phyloP scores from a whole-genome alignment of 495 filamentous ascomycete genomes.

The Jackrogersella multiformis region DNA sequence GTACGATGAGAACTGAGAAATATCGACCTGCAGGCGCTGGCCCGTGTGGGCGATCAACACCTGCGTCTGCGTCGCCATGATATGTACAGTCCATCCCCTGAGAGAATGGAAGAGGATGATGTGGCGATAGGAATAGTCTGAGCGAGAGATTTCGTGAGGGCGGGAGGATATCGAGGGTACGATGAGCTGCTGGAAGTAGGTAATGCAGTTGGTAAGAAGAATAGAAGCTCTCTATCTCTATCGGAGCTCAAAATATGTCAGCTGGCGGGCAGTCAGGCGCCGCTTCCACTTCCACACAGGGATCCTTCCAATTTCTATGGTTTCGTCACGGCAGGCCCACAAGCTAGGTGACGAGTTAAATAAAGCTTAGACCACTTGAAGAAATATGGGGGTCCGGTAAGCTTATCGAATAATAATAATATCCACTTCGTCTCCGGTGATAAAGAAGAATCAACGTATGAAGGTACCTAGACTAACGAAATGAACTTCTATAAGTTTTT shows the following conservation, averaged over 20 bases:
- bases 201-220: constrained; percentile 8
- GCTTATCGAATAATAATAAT: constrained; percentile 12
- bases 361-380: constrained; percentile 10
- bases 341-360: constrained; percentile 9
- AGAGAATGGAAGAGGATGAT: constrained; percentile 36
- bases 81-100: constrained; percentile 47
- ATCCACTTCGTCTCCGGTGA: background rate
- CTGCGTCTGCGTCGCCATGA: constrained; percentile 75
- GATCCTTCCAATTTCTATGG: constrained; percentile 18
- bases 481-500: background rate
- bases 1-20: constrained; percentile 73
- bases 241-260: constrained; percentile 35
- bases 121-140: constrained; percentile 6
- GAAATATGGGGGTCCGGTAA: background rate
- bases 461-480: background rate
- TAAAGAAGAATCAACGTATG: too few relatives aligned
- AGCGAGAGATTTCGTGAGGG: background rate
- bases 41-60: constrained; percentile 90
- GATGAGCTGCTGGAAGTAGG: background rate
- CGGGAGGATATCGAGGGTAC: background rate
- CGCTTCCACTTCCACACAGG: constrained; percentile 11
- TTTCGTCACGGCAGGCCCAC: constrained; percentile 30
- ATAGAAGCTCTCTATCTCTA: constrained; percentile 27
- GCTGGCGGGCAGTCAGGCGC: constrained; percentile 42
- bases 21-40: constrained; percentile 79